Evolutionary conservation across 768 basidiomycete species (phyloP), one percentile per base, ranked within the genome.

Genomic region (Kwoniella mangroviensis): DNA sequence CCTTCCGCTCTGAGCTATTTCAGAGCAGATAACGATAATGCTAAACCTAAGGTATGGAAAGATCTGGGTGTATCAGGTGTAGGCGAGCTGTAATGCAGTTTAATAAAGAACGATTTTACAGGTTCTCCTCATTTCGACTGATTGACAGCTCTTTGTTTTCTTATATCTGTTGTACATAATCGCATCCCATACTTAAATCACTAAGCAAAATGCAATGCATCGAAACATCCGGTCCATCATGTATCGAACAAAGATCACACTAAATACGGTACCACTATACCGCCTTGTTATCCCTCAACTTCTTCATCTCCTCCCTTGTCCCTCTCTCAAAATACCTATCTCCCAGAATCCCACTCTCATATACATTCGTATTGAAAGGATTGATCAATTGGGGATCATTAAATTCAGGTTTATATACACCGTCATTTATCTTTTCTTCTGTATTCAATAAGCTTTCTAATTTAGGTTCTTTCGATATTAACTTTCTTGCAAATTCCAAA

Each of bases 361-460:
- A 98, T 76, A 93, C 90, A 55, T 88, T 91, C 41, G 92, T 90
- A 58, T 89, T 91, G 79, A 96, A 93, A 43, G 81, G 68, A 72
- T 85, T 84, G 28, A 78, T 75, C 43, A 85, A 69, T 69, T 84
- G 84, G 10, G 94, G 94, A 84, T 98, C 95, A 76, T 96, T 92
- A 54, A 96, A 85, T 63, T 93, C 90, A 0, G 91, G 87, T 28
- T 90, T 88, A 83, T 95, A 97, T 34, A 92, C 86, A 3, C 97
- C 97, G 81, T 94, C 90, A 63, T 87, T 87, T 41, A 88, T 88
- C 67, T 93, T 86, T 83, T 98, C 97, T 73, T 93, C 93, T 0
- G 93, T 92, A 63, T 90, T 88, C 26, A 99, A 84, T 72, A 99
- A 86, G 40, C 90, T 91, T 81, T 92, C 92, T 11, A 98, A 86